A percentile compares a stretch with the other conserved stretches of the same genome.
These are phyloP conservation scores for Brassica balearica DNA, from an alignment of 441 rosid species.

Conservation along the genomic window DNA sequence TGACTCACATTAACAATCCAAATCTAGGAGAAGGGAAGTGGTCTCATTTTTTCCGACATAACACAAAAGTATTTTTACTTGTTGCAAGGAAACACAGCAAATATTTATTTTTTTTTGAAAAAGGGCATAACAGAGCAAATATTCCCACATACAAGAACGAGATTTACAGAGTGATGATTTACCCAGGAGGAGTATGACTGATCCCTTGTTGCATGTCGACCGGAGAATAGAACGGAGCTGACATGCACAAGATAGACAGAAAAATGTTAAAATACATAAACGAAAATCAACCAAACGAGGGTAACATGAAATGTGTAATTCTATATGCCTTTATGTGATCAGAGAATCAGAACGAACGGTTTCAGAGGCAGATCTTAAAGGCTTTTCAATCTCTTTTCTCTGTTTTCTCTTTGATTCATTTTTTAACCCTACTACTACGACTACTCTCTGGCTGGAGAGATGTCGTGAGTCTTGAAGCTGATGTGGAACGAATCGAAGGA, in stretches of 20 bases:
- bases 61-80: background rate
- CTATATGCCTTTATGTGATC: background rate
- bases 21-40: background rate
- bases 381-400: conserved; percentile 11
- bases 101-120: background rate
- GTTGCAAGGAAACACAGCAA: conserved; percentile 8
- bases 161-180: background rate
- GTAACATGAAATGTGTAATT: background rate
- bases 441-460: background rate
- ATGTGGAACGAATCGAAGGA: background rate
- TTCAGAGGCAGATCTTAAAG: conserved; percentile 24
- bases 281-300: no score
- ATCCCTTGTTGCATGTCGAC: conserved; percentile 31
- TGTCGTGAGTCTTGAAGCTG: conserved; percentile 14
- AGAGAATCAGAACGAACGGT: conserved; percentile 4
- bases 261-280: conserved; percentile 3
- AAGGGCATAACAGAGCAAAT: no score
- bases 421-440: background rate
- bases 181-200: conserved; percentile 43
- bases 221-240: conserved; percentile 41
- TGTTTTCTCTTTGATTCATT: background rate
- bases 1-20: conserved; percentile 5
- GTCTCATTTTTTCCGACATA: background rate
- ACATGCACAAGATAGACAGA: conserved; percentile 26
- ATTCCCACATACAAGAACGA: background rate